Base-by-base conservation (phyloP, 352 stramenopile genomes). In the Pythium dissimile region DNA sequence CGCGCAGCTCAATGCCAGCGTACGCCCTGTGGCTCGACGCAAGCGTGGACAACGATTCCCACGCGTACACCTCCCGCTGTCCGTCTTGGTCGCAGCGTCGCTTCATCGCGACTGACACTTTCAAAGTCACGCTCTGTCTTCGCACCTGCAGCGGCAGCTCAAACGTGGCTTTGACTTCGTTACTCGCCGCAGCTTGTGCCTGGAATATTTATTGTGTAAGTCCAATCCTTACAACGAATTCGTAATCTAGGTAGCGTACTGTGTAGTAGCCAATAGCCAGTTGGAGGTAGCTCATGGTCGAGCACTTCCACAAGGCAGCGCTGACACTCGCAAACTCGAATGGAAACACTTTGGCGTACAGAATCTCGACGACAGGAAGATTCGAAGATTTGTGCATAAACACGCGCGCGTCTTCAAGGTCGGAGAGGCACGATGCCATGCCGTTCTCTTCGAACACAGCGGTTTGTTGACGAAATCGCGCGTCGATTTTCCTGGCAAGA, bases 231-330 rank as follows among this genome's bases (percentile, higher is more conserved):
- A n/a, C n/a, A n/a, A n/a, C n/a, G n/a, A n/a, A n/a, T n/a, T n/a
- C n/a, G n/a, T n/a, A n/a, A 35, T 35, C 8, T 8, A 35, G 31
- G 18, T 6, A 5, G 38, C 44, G 44, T 31, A 51, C 51, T 16
- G 27, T 18, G 23, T 50, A 59, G 26, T 51, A 43, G 15, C 38
- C 51, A 23, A 28, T 6, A 13, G 30, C 16, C 2, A 59, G 51
- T 39, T 59, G 16, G 3, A 59, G 11, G 39, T 50, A 50, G 39
- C 34, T 44, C 26, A 30, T 41, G 9, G 38, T 41, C 15, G 34
- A 43, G 18, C 51, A 59, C 2, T 41, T 42, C 51, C 51, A 59
- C 7, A 59, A 16, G 16, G 51, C 51, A 16, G n/a, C 51, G 13
- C 30, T 43, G 12, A 39, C 46, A 3, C 7, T 44, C 6, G 37